A percentile compares a stretch with the other conserved stretches of the same genome.
phyloP scores from a whole-genome alignment of 495 filamentous ascomycete genomes.

The Aspergillus baeticus region DNA sequence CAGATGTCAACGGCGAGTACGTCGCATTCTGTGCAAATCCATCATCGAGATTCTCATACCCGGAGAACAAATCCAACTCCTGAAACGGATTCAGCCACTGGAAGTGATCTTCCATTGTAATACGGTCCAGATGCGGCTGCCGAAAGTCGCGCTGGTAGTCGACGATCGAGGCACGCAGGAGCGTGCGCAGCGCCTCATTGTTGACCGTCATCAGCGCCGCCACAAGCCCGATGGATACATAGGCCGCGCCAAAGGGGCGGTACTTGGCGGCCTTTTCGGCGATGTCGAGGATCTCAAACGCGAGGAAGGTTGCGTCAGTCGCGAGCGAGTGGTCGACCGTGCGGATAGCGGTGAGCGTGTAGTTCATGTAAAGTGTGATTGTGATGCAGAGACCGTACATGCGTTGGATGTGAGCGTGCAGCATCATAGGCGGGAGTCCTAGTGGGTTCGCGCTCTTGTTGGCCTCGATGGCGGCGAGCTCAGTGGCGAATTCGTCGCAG shows the following conservation, averaged over 20 bases:
- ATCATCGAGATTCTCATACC: background rate
- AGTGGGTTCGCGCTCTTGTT: background rate
- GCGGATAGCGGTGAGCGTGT: conserved; percentile 26
- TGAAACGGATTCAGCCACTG: background rate
- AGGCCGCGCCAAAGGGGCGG: conserved; percentile 35
- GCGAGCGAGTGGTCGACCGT: background rate
- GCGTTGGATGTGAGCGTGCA: conserved; percentile 34
- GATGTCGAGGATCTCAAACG: conserved; percentile 29
- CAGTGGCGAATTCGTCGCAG: conserved; percentile 12
- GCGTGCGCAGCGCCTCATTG: conserved; percentile 16
- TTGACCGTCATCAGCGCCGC: conserved; percentile 29
- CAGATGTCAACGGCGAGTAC: background rate
- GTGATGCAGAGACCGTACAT: conserved; percentile 33
- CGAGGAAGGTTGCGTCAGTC: conserved; percentile 26
- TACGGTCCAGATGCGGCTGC: background rate
- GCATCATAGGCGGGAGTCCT: background rate
- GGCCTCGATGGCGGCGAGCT: conserved; percentile 10
- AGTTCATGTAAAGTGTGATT: conserved; percentile 35
- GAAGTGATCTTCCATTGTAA: background rate
- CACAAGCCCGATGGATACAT: conserved; percentile 28
- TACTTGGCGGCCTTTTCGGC: conserved; percentile 25
- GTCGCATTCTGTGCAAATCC: background rate
- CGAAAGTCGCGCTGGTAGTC: conserved; percentile 34
- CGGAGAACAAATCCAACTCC: background rate
- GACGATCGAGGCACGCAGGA: conserved; percentile 14